phyloP scores from a whole-genome alignment of 331 rosid species.

The Cydonia oblonga region DNA sequence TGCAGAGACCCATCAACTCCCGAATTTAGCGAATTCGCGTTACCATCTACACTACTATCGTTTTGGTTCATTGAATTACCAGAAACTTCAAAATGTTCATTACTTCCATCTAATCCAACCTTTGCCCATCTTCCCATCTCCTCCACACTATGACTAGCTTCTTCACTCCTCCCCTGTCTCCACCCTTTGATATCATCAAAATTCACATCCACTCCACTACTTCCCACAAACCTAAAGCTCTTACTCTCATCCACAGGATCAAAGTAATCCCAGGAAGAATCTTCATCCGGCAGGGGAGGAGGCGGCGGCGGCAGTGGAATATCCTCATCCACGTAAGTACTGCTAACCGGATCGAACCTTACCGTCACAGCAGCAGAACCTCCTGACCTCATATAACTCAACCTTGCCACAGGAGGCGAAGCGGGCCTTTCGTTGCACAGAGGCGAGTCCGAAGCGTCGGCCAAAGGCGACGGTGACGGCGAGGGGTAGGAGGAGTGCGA shows the following conservation, averaged over 20 bases:
- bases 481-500: conserved; percentile 83
- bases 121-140: conserved; percentile 14
- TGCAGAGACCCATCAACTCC: conserved; percentile 14
- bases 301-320: conserved; percentile 57
- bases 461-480: conserved; percentile 56
- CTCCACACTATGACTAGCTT: background rate
- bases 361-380: conserved; percentile 51
- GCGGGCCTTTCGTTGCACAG: conserved; percentile 39
- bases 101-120: conserved; percentile 6
- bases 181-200: conserved; percentile 13
- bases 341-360: conserved; percentile 29
- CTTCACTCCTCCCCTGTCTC: conserved; percentile 25
- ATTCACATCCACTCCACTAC: no score
- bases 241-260: conserved; percentile 54
- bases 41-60: conserved; percentile 2
- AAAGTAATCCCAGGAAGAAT: conserved; percentile 89
- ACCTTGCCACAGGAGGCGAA: conserved; percentile 36
- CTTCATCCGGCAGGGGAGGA: conserved; percentile 49
- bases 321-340: conserved; percentile 44
- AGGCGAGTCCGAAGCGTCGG: conserved; percentile 64
- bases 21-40: conserved; percentile 12
- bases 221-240: no score
- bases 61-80: conserved; percentile 11
- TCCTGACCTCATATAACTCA: conserved; percentile 60
- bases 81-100: conserved; percentile 10